Base-by-base conservation (phyloP, 163 green algal species). In the Scenedesmus sp. region DNA sequence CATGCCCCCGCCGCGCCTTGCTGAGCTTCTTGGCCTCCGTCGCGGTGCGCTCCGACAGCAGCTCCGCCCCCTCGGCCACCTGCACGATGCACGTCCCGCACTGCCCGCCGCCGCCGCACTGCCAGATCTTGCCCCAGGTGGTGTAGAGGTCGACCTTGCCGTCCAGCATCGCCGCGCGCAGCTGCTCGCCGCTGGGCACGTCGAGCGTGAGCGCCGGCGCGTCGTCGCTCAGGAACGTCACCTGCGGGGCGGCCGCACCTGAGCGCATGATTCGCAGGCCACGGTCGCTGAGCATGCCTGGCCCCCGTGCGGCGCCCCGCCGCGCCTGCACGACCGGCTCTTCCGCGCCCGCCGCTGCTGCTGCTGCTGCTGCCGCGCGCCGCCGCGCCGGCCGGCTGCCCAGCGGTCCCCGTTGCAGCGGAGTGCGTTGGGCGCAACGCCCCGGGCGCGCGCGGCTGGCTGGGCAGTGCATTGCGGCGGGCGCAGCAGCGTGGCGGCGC, bases 21-120 rank as follows among this genome's bases (percentile, higher is more conserved):
- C 87, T 88, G 3, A 94, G 75, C 63, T 91, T 91, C 69, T 87
- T 86, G 10, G 86, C 58, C 73, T 94, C 89, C 6, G 66, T 83
- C 11, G 60, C 54, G 0, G 78, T 91, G 0, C 82, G 74, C 45
- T 88, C 83, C 11, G 80, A 88, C n/a, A 94, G 65, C 62, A 93
- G 53, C 18, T 92, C 88, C 13, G 29, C 53, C 13, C 89, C 89
- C 31, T 85, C 72, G 18, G 83, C 44, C 20, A 92, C 75, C 81
- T 89, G 58, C 1, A 91, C 81, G 10, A 89, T 75, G 62, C 86
- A 91, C 9, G 86, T 91, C 29, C 86, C 86, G 57, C 86, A 91
- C 22, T 83, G 83, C 0, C 86, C 86, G 18, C 42, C 82, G 15
- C 86, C 86, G 20, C 83, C 86, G 62, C 86, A 90, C 4, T 58